Conservation (phyloP, 2,329 filamentous ascomycete species). For the Aureobasidium zeae region DNA sequence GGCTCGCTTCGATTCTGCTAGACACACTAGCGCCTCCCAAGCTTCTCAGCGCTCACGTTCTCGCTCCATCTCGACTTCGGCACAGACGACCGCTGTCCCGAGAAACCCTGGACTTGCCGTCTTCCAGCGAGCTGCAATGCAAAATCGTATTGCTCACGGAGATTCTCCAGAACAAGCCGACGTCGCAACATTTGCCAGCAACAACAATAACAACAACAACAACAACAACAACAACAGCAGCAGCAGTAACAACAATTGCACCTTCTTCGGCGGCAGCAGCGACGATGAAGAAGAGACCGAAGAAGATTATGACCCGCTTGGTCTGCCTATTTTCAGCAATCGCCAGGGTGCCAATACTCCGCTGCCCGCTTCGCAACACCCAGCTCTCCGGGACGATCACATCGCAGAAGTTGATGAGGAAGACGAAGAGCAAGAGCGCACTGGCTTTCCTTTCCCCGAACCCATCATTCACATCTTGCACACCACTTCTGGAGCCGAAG, state of each 20-base stretch:
- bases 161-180: constrained; percentile 4
- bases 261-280: constrained; percentile 33
- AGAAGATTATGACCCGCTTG: constrained; percentile 15
- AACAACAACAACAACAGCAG: constrained; percentile 24
- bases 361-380: constrained; percentile 30
- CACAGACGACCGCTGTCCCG: background rate
- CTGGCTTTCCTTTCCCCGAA: constrained; percentile 7
- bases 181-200: background rate
- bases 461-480: constrained; percentile 4
- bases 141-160: constrained; percentile 26
- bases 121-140: constrained; percentile 38
- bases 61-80: background rate
- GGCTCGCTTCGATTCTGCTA: constrained; percentile 17
- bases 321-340: constrained; percentile 18
- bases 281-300: constrained; percentile 32
- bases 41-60: constrained; percentile 15
- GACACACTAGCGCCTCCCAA: constrained; percentile 9
- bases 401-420: constrained; percentile 24
- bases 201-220: background rate
- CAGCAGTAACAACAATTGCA: constrained; percentile 25
- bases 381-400: constrained; percentile 24
- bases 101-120: constrained; percentile 32
- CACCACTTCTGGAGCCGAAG: constrained; percentile 19
- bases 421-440: constrained; percentile 23
- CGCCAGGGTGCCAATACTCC: constrained; percentile 27